Evolutionary conservation across 129 eudicot species (phyloP).

Genomic region (Helianthus tuberosus): DNA sequence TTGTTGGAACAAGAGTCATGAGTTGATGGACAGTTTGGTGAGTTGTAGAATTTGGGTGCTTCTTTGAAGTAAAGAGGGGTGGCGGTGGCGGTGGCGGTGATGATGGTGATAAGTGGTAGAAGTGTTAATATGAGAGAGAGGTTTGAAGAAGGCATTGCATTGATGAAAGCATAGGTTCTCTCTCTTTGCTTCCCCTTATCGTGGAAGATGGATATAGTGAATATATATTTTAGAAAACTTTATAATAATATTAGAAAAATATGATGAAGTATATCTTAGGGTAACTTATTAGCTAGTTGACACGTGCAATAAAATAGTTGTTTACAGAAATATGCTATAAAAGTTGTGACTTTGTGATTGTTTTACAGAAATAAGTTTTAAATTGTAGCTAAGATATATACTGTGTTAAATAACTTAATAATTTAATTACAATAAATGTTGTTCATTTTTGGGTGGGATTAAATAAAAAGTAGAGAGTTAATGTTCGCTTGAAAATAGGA

Average conservation of each 20-base stretch:
- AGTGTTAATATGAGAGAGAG: constrained; percentile 23
- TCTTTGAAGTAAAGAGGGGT: constrained; percentile 50
- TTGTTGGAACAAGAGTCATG: constrained; percentile 26
- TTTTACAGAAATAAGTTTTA: neutral
- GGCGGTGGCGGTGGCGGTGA: neutral
- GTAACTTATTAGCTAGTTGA: neutral
- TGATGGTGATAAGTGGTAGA: constrained; percentile 17
- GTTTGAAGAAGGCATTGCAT: constrained; percentile 34
- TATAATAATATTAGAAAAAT: neutral
- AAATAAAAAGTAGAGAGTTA: constrained; percentile 17
- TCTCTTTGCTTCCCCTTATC: constrained; percentile 26
- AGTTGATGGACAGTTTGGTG: constrained; percentile 52
- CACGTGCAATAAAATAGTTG: neutral
- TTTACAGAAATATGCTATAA: neutral
- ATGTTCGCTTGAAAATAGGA: constrained; percentile 33
- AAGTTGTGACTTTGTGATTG: neutral
- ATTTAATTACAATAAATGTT: neutral
- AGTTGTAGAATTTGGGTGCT: constrained; percentile 86
- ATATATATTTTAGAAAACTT: neutral
- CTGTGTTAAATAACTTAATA: neutral
- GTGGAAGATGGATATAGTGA: constrained; percentile 29
- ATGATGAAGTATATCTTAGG: neutral
- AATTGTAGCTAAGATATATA: neutral
- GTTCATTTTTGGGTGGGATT: constrained; percentile 3
- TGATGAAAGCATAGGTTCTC: constrained; percentile 29